phyloP scores from a whole-genome alignment of 2,329 filamentous ascomycete species.

The Aureobasidium mangrovei region DNA sequence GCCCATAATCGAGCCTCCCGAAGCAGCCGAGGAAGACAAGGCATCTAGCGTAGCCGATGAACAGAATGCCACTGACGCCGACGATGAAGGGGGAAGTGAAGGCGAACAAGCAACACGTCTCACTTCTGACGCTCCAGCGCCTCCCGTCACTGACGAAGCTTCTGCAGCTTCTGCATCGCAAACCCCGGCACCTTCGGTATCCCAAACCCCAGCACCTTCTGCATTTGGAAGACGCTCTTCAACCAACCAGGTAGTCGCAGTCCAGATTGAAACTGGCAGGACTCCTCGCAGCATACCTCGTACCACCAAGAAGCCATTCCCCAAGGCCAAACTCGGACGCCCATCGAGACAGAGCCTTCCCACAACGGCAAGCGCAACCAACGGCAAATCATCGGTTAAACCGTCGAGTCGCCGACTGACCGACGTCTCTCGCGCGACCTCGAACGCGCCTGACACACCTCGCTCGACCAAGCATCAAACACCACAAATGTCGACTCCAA shows the following conservation, averaged over 20 bases:
- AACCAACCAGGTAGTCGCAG: conserved; percentile 1
- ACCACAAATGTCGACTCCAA: conserved; percentile 2
- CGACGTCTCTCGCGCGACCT: background rate
- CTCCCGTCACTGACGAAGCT: background rate
- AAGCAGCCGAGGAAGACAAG: conserved; percentile 24
- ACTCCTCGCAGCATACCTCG: background rate
- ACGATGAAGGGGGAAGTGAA: conserved; percentile 26
- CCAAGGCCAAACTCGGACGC: background rate
- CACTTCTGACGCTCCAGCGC: background rate
- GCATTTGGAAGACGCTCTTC: background rate
- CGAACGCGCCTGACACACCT: background rate
- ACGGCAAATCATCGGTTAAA: conserved; percentile 4
- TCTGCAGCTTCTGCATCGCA: background rate
- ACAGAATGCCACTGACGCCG: conserved; percentile 28
- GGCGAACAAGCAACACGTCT: conserved; percentile 3
- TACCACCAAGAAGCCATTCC: background rate
- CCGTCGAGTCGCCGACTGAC: background rate
- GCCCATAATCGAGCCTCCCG: conserved; percentile 22
- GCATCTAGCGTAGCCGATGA: conserved; percentile 19
- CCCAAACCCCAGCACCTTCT: background rate
- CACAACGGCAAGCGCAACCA: background rate
- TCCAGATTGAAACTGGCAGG: background rate
- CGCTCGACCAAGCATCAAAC: background rate
- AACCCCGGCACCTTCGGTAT: background rate
- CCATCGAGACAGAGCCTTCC: background rate